Base-by-base conservation (phyloP, 2,329 filamentous ascomycete genomes). In the Pseudogymnoascus sp. region DNA sequence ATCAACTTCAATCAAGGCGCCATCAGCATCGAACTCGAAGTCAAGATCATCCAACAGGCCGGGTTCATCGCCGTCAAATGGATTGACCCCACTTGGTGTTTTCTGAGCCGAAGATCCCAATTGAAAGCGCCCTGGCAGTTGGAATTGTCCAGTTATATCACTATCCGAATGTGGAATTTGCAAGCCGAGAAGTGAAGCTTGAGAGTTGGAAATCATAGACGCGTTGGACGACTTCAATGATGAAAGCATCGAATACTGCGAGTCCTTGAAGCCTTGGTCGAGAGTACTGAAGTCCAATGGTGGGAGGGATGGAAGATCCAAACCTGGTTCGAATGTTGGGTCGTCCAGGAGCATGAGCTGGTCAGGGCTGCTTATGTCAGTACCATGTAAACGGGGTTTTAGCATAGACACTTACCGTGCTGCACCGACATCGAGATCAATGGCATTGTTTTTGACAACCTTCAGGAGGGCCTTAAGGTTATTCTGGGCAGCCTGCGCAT, bases 321-420 rank as follows among this genome's bases (percentile, higher is more conserved):
- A 79, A 44, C 88, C 84, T 0, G 88, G 86, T 8, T 90, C 75
- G 71, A 97, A 97, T 42, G 84, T 81, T 0, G 92, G 91, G 70
- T 97, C 93, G 69, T 97, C 91, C 61, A 84, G 79, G 1, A 97
- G 79, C 2, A 91, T 78, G 62, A 97, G 85, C 67, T 92, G 87
- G 25, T 89, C 85, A 4, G 84, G 85, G 68, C 91, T 96, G 66
- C 13, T 17, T n/a, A 44, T 31, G 42, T 63, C 39, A 39, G 35
- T 60, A 61, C 61, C 62, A 59, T 58, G 59, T 36, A 5, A 61
- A 9, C 21, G 9, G 0, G 5, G 21, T 21, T 1, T 13, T 3
- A 9, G 58, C 7, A 27, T 42, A 15, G 9, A 60, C 8, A 74
- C 80, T 73, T 75, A 93, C 93, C 83, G 89, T 63, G 85, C 79